These are phyloP conservation scores for Zymoseptoria tritici DNA, from an alignment of 2,329 filamentous ascomycete genomes.

Conservation along the genomic window DNA sequence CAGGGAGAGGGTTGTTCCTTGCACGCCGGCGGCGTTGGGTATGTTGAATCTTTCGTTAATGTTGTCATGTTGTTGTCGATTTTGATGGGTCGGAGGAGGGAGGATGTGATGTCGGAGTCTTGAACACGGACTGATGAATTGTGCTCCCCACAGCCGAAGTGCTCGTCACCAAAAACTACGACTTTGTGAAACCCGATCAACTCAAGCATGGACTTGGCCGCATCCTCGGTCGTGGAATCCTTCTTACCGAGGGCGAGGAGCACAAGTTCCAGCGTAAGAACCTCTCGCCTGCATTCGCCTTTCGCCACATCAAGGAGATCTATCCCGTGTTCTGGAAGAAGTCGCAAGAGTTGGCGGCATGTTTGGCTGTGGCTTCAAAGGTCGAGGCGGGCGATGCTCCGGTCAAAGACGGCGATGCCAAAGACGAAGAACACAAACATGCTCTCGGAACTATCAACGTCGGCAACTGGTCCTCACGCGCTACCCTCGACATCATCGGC, in stretches of 20 bases:
- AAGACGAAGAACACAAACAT: constrained; percentile 18
- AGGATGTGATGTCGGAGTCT: not conserved
- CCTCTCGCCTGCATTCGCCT: constrained; percentile 44
- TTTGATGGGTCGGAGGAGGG: not conserved
- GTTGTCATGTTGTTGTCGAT: not conserved
- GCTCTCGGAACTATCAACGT: constrained; percentile 37
- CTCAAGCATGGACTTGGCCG: constrained; percentile 50
- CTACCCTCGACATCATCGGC: constrained; percentile 53
- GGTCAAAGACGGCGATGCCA: constrained; percentile 16
- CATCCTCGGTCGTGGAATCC: constrained; percentile 61
- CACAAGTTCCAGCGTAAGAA: constrained; percentile 58
- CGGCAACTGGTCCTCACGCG: constrained; percentile 41
- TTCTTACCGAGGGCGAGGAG: constrained; percentile 84
- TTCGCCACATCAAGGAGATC: constrained; percentile 44
- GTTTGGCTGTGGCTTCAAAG: constrained; percentile 29
- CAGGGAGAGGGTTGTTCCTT: constrained; percentile 38
- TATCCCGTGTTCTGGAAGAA: constrained; percentile 45
- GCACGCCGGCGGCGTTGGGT: constrained; percentile 40
- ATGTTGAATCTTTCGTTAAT: not conserved
- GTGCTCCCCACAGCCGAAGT: constrained; percentile 31
- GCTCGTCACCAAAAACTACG: constrained; percentile 44
- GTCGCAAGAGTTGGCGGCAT: constrained; percentile 34
- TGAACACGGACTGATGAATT: no score
- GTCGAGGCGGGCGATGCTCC: constrained; percentile 4
- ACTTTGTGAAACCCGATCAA: constrained; percentile 42